Percentiles rank a stretch among this genome's conserved stretches.
Conservation (phyloP, 352 stramenopile species). For the Phytopythium litorale region DNA sequence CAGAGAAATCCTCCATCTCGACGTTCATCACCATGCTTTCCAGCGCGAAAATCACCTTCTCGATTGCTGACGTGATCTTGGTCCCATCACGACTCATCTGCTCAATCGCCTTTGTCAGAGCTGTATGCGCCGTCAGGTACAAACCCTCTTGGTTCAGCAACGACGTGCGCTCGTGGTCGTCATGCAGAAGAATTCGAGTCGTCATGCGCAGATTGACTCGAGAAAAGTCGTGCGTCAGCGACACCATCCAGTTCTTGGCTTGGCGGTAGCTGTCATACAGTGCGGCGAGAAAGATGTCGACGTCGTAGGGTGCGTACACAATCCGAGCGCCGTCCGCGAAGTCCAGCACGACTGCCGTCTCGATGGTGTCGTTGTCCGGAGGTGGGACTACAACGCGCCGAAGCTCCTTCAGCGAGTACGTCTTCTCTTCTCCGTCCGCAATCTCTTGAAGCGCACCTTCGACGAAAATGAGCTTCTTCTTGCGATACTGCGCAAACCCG, state of each 20-base stretch:
- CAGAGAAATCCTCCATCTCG: slow-evolving; percentile 51
- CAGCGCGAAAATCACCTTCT: slow-evolving; percentile 64
- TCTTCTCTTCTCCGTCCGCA: slow-evolving; percentile 40
- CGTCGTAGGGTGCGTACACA: slow-evolving; percentile 54
- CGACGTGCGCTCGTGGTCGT: slow-evolving; percentile 44
- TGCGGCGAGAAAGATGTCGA: slow-evolving; percentile 53
- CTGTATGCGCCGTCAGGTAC: slow-evolving; percentile 45
- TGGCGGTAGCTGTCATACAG: slow-evolving; percentile 71
- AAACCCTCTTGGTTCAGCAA: slow-evolving; percentile 66
- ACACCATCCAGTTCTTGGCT: slow-evolving; percentile 58
- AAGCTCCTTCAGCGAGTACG: slow-evolving; percentile 53
- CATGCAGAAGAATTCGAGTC: slow-evolving; percentile 34
- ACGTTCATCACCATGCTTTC: slow-evolving; percentile 77
- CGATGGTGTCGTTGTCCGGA: slow-evolving; percentile 18
- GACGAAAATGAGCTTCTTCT: slow-evolving; percentile 64
- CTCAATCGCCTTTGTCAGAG: slow-evolving; percentile 62
- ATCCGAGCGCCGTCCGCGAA: slow-evolving; percentile 59
- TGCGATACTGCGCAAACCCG: slow-evolving; percentile 50
- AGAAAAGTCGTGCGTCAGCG: slow-evolving; percentile 57
- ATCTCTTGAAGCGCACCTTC: slow-evolving; percentile 50
- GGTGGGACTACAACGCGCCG: slow-evolving; percentile 44
- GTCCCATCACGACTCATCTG: slow-evolving; percentile 40
- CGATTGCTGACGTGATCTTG: slow-evolving; percentile 36
- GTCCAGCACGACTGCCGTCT: slow-evolving; percentile 57
- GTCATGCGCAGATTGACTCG: slow-evolving; percentile 67